Base-by-base conservation (phyloP, 208 protist species). In the Wallacemonas sp. region DNA sequence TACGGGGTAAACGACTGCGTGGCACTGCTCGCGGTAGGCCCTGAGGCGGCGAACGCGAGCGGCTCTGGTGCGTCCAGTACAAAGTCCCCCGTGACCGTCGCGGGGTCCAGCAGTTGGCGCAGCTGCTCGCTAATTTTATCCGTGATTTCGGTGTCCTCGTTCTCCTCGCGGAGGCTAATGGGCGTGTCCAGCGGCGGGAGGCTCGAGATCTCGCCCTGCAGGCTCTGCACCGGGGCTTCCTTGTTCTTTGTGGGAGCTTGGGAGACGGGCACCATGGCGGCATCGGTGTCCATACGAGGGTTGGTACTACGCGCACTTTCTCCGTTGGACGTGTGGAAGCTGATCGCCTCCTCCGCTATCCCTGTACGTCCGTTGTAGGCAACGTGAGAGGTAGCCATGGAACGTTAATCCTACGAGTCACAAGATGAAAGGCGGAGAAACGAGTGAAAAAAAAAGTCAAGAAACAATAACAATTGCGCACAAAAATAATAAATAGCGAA, bases 391-490 rank as follows among this genome's bases (percentile, higher is more conserved):
- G 14, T 14, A 0, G 7, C 14, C 36, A 41, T 41, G 7, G n/a
- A n/a, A n/a, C n/a, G n/a, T n/a, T n/a, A n/a, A n/a, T n/a, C n/a
- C n/a, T n/a, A n/a, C n/a, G n/a, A n/a, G n/a, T n/a, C n/a, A n/a
- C n/a, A n/a, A n/a, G n/a, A n/a, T n/a, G n/a, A n/a, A n/a, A n/a
- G n/a, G n/a, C n/a, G n/a, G n/a, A n/a, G n/a, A n/a, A n/a, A n/a
- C n/a, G n/a, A n/a, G n/a, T n/a, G n/a, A n/a, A 57, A 62, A 67
- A 41, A 61, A 61, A 54, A 42, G 36, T 20, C 18, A 1, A 72
- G 49, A 57, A 12, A 73, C 16, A 64, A 61, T 42, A 50, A 50
- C n/a, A 64, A 46, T 49, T 31, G 63, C 26, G 50, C 44, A 50
- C 14, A 32, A 45, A 57, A 57, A 57, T 41, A 63, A 64, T 50